A percentile compares a stretch with the other conserved stretches of the same genome.
Evolutionary conservation across 1,139 yeast species (phyloP).

Genomic region (Suhomyces bribrorum): DNA sequence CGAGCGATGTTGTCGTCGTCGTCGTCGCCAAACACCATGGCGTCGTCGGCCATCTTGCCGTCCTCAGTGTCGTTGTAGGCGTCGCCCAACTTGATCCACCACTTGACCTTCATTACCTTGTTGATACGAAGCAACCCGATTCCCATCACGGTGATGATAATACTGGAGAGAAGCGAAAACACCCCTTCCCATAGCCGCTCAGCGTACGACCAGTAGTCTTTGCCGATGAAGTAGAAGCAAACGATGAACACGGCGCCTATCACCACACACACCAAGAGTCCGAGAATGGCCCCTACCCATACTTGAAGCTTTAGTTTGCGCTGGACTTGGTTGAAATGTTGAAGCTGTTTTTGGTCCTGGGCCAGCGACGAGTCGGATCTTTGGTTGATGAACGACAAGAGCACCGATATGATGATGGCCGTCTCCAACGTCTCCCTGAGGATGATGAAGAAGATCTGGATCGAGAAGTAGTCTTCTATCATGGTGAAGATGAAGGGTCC

Average conservation of each 20-base stretch:
- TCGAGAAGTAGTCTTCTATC: slow-evolving; percentile 58
- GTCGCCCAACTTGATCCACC: slow-evolving; percentile 51
- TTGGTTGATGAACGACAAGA: slow-evolving; percentile 78
- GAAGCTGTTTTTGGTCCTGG: slow-evolving; percentile 14
- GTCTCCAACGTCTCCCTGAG: slow-evolving; percentile 86
- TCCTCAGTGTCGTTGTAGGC: slow-evolving; percentile 28
- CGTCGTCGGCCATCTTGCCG: slow-evolving; percentile 1
- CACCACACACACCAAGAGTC: slow-evolving; percentile 70
- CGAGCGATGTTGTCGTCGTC: slow-evolving; percentile 10
- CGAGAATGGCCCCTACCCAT: slow-evolving; percentile 79
- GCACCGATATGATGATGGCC: slow-evolving; percentile 81
- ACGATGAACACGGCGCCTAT: slow-evolving; percentile 77
- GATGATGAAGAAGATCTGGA: slow-evolving; percentile 84
- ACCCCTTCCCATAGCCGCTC: slow-evolving; percentile 93
- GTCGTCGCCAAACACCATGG: background rate
- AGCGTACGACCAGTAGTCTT: slow-evolving; percentile 78
- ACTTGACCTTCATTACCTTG: slow-evolving; percentile 48
- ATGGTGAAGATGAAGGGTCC: slow-evolving; percentile 7
- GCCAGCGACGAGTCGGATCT: slow-evolving; percentile 29
- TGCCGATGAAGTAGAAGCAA: slow-evolving; percentile 74
- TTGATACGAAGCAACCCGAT: slow-evolving; percentile 80
- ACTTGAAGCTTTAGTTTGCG: slow-evolving; percentile 60
- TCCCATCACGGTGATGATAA: slow-evolving; percentile 88
- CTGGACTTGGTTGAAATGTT: slow-evolving; percentile 17
- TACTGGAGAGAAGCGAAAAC: slow-evolving; percentile 76